These are phyloP conservation scores for Thuidium tamariscinum DNA, from an alignment of 225 moss, liverwort and hornwort genomes.

Conservation along the genomic window DNA sequence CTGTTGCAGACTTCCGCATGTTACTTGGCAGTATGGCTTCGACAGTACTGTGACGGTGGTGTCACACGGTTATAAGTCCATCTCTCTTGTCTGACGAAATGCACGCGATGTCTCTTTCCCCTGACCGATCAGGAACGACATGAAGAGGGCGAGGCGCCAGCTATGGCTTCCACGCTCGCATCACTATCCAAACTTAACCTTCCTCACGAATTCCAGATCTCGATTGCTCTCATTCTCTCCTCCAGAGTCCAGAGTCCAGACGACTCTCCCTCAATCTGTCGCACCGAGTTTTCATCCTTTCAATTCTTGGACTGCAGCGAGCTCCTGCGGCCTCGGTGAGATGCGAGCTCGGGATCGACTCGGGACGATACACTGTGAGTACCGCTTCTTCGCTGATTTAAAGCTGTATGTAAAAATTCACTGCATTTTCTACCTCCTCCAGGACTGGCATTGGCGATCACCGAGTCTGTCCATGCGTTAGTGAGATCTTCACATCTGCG, in stretches of 20 bases:
- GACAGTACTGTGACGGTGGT: not conserved
- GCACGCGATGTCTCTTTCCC: not conserved
- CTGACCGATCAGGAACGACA: not conserved
- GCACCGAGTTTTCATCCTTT: not conserved
- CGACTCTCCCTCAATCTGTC: not conserved
- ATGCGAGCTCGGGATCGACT: not conserved
- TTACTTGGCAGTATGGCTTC: too few relatives aligned
- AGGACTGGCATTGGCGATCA: not conserved
- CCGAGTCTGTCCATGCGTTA: not conserved
- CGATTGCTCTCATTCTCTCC: not conserved
- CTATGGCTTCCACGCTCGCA: conserved; percentile 4
- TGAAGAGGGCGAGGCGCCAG: not conserved
- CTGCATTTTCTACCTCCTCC: not conserved
- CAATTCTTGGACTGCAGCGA: not conserved
- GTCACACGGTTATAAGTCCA: not conserved
- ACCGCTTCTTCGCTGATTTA: not conserved
- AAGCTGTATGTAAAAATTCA: not conserved
- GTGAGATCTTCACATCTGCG: not conserved
- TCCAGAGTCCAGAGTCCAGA: too few relatives aligned
- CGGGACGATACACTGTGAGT: not conserved
- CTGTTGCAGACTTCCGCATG: too few relatives aligned
- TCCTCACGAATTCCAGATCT: not conserved
- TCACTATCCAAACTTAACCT: not conserved
- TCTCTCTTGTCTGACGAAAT: not conserved
- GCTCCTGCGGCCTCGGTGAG: not conserved